Base-by-base conservation (phyloP, 345 rosid genomes). In the Odontarrhena argentea region DNA sequence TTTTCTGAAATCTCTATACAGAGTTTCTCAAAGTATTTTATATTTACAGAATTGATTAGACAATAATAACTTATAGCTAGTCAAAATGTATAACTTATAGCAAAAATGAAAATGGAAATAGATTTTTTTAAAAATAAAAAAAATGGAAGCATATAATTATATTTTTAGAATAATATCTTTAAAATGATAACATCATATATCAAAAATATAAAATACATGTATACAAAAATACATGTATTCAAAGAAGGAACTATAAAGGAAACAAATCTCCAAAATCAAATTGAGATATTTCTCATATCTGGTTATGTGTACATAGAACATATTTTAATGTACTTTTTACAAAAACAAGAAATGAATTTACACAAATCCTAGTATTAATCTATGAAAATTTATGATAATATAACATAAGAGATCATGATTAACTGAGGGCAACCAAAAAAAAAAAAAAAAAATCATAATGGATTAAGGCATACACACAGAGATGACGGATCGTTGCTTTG, bases 231-330 rank as follows among this genome's bases (percentile, higher is more conserved):
- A 37, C 7, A 46, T 13, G 10, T 47, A 8, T 28, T 47, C 6
- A 56, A 64, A 28, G 38, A 67, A 56, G 8, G 40, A 28, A 46
- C 25, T 1, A 47, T 7, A 47, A 40, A 37, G 57, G 72, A 57
- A 68, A 57, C 34, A 57, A 56, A 68, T 58, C 40, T 49, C 8
- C 3, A 28, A 45, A 26, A 26, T 26, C 10, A 28, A 14, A 18
- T 35, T 41, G 14, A 40, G 41, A 64, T 38, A 12, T 24, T 24
- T 56, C 5, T 38, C 12, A 57, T 57, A 38, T 9, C 4, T n/a
- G 25, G 30, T n/a, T 45, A 32, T 9, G 42, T 32, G 32, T 44
- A 30, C 6, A 10, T 42, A 37, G 35, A 40, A 55, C 24, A 32
- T 3, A 32, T 30, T 53, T 7, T 24, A 7, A 5, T n/a, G n/a